Evolutionary conservation across 2,329 filamentous ascomycete species (phyloP), one percentile per base, ranked within the genome.

Genomic region (Ophiocordyceps unilateralis): DNA sequence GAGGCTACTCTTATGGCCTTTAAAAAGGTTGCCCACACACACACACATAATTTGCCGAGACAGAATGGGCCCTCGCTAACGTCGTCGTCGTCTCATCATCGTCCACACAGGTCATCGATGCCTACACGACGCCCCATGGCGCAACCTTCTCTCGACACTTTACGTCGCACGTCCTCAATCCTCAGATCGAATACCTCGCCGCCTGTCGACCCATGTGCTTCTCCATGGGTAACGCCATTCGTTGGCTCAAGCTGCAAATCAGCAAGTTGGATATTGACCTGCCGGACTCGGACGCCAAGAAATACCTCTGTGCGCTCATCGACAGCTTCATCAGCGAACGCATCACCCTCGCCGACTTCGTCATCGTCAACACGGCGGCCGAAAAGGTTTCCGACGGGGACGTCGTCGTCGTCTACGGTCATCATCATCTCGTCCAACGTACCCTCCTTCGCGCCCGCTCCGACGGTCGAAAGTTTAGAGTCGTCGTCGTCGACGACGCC

Each of bases 201-300:
- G 86, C 86, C 51, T 95, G 88, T 56, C 80, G 91, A n/a, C 88
- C 91, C 28, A 83, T 98, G 64, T 93, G 85, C 50, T 91, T 94
- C 62, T 86, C 85, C 48, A 94, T 96, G 80, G 91, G 91, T 47
- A 98, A 96, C 59, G 87, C 87, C 30, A 93, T 98, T 57, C 78
- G 91, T 43, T 89, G 87, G 71, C 72, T 98, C 41, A 98, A 98
- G 67, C 76, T 94, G 40, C 78, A 86, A 54, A 89, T 98, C 56
- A 83, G 85, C 53, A 86, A 86, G 52, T 80, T 95, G 45, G 87
- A 95, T 53, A 86, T 89, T 36, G 83, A 88, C 51, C 75, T 81
- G 2, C 78, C 84, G 24, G 89, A 98, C 57, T 66, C 76, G 19
- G 78, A 84, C 40, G 88, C 88, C 22, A 95, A 94, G 64, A 72